phyloP scores from a whole-genome alignment of 495 filamentous ascomycete species.

The Trichoderma asperelloides region DNA sequence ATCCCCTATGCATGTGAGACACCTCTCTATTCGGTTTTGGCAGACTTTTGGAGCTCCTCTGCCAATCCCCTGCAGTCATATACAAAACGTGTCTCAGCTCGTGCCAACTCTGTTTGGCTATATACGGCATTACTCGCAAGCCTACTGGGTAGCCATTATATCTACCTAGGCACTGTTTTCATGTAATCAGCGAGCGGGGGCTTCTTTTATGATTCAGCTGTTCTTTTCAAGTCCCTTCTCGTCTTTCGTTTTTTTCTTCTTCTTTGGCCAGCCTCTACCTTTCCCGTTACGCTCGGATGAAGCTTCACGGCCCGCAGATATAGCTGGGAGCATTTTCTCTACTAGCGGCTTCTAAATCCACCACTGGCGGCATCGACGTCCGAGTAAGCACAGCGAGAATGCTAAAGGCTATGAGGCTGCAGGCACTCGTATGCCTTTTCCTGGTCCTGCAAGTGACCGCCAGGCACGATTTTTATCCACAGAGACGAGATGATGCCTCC shows the following conservation, averaged over 20 bases:
- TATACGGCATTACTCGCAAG: background rate
- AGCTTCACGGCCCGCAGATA: background rate
- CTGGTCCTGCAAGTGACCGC: background rate
- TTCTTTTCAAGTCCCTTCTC: background rate
- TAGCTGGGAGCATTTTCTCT: background rate
- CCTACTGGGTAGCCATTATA: background rate
- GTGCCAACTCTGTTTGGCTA: background rate
- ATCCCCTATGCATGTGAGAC: background rate
- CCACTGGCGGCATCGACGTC: background rate
- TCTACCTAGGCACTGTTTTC: background rate
- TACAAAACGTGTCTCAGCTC: background rate
- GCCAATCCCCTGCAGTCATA: background rate
- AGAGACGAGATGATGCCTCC: background rate
- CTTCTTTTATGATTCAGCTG: background rate
- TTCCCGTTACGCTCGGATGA: background rate
- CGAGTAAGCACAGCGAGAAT: background rate
- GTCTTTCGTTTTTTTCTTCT: background rate
- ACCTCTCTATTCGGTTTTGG: background rate
- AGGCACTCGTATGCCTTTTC: background rate
- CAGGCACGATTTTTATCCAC: background rate
- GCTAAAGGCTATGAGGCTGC: background rate
- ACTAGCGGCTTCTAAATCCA: background rate
- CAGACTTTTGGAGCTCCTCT: background rate
- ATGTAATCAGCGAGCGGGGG: background rate
- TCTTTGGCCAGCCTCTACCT: background rate